phyloP scores from a whole-genome alignment of 108 stramenopile genomes.

The Skeletonema menzelii region DNA sequence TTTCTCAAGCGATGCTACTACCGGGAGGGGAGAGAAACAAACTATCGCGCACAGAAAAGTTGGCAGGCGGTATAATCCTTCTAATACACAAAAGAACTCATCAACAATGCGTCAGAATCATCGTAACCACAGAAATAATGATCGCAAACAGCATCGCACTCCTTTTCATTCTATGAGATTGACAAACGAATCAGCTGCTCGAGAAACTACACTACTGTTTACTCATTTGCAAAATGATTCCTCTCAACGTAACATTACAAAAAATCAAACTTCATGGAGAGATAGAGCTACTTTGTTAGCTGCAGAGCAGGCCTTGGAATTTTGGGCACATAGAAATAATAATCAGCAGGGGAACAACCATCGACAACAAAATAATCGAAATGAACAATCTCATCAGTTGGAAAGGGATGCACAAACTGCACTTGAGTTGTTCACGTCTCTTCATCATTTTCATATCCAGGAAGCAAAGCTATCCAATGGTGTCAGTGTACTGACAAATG shows the following conservation, averaged over 20 bases:
- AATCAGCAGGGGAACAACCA: not conserved
- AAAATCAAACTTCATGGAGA: not conserved
- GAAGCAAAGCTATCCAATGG: not conserved
- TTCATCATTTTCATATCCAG: constrained; percentile 19
- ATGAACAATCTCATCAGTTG: not conserved
- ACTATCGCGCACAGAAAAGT: not conserved
- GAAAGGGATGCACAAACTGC: constrained; percentile 28
- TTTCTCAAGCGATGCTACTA: not conserved
- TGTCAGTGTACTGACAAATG: constrained; percentile 16
- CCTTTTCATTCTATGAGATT: constrained; percentile 13
- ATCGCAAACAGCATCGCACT: not conserved
- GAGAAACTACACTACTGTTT: constrained; percentile 11
- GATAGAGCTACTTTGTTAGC: constrained; percentile 9
- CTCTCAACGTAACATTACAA: not conserved
- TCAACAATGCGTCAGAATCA: not conserved
- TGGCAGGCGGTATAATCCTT: not conserved
- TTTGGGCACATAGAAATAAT: constrained; percentile 29
- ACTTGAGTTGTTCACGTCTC: constrained; percentile 13
- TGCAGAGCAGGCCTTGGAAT: constrained; percentile 35
- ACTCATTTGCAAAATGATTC: constrained; percentile 1
- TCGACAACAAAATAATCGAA: not conserved
- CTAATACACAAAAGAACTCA: not conserved
- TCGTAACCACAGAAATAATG: not conserved
- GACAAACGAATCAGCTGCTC: constrained; percentile 7
- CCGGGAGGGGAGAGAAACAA: not conserved